Evolutionary conservation across 2,329 filamentous ascomycete genomes (phyloP).

Genomic region (Diaporthe ilicicola): DNA sequence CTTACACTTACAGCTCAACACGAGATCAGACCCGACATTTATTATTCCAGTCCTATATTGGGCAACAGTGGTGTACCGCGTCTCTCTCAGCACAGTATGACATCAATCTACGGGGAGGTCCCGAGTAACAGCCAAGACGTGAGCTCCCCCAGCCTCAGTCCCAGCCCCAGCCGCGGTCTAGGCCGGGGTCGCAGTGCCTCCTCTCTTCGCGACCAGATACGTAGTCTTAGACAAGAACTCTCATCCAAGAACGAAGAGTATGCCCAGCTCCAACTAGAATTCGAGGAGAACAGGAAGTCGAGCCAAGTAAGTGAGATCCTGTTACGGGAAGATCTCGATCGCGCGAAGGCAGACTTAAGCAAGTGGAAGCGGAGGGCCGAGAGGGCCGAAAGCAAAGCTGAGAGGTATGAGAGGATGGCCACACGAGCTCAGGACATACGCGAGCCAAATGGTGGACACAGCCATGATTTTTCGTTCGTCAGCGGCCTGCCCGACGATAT

Average conservation of each 20-base stretch:
- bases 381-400: slow-evolving; percentile 28
- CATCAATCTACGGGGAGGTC: background rate
- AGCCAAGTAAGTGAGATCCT: slow-evolving; percentile 25
- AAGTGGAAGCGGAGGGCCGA: slow-evolving; percentile 31
- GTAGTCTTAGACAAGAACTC: slow-evolving; percentile 27
- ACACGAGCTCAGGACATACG: slow-evolving; percentile 10
- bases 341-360: slow-evolving; percentile 12
- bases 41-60: slow-evolving; percentile 18
- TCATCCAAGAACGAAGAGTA: slow-evolving; percentile 29
- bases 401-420: slow-evolving; percentile 7
- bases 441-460: background rate
- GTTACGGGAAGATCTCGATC: slow-evolving; percentile 27
- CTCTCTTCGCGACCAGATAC: slow-evolving; percentile 32
- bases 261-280: slow-evolving; percentile 23
- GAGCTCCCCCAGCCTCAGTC: background rate
- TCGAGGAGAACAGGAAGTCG: slow-evolving; percentile 25
- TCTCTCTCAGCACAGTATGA: slow-evolving; percentile 15
- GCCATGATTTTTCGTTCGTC: slow-evolving; percentile 22
- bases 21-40: slow-evolving; percentile 2
- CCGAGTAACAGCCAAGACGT: background rate
- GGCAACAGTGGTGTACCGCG: background rate
- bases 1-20: slow-evolving; percentile 17
- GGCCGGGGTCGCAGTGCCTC: slow-evolving; percentile 24
- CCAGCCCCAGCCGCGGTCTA: slow-evolving; percentile 5
- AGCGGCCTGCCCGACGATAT: slow-evolving; percentile 27